Base-by-base conservation (phyloP, 768 basidiomycete genomes). In the Nevesoporus exiguus region DNA sequence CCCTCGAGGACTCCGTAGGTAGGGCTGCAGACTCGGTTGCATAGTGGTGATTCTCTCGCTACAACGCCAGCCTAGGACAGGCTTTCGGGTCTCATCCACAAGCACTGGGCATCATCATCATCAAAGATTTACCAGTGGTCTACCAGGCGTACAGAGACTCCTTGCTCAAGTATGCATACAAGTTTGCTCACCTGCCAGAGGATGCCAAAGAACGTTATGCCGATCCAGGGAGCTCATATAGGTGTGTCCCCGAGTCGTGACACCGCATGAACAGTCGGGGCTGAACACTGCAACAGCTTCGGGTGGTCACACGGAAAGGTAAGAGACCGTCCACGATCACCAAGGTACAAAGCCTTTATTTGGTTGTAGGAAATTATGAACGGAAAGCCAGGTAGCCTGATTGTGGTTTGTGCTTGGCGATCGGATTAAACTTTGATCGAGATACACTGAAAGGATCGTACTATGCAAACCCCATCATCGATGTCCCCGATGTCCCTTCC, bases 231-330 rank as follows among this genome's bases (percentile, higher is more conserved):
- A 88, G 84, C 61, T 81, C 79, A 52, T 97, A 92, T 65, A 89
- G 89, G 88, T 88, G 57, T 47, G 79, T 36, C 15, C 10, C n/a
- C n/a, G n/a, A n/a, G 8, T 66, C 22, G 15, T 22, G 19, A 25
- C 5, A n/a, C 3, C 25, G n/a, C 17, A 53, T 33, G 6, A 24
- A 24, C 22, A 5, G 1, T 25, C 21, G 24, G 36, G 22, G 21
- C 22, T 54, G 31, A 62, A n/a, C 7, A 45, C 47, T 3, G 8
- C 34, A 17, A 44, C 57, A 90, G 87, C 67, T 98, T 94, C 70
- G 96, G 96, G n/a, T 98, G 96, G 96, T 91, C 88, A 41, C 91
- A 96, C 71, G 96, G 96, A 51, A 97, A 98, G 79, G 89, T 85
- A 61, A 48, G 66, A 57, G 15, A 29, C 10, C 22, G n/a, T 31